Base-by-base conservation (phyloP, 1,284 basidiomycete species). In the Cystobasidium sp. region DNA sequence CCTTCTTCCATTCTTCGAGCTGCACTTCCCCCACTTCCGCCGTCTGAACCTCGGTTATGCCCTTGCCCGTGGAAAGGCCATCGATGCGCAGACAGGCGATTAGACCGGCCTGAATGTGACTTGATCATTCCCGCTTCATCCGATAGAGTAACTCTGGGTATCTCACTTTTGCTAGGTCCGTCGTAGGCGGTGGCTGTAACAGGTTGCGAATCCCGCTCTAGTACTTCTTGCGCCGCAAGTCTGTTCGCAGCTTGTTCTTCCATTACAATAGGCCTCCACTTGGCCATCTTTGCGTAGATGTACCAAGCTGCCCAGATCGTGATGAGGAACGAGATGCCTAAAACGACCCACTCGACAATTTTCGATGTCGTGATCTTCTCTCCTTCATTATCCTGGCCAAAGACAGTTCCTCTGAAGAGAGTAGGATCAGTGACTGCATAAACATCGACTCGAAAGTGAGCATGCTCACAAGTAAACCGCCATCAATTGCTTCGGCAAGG, bases 271-370 rank as follows among this genome's bases (percentile, higher is more conserved):
- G 90, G 87, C 78, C 93, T 90, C 37, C 88, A 89, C 78, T 87
- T 85, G 80, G 89, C 88, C 88, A 96, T 93, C 82, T 89, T 82
- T 67, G 82, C 84, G 78, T 88, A 88, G 78, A 96, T 91, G 81
- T 91, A 96, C 89, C 91, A 94, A 83, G 91, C 90, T 0, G 93
- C 91, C 51, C 84, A 81, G 59, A 92, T 77, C 0, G 94, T 96
- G 76, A 96, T 86, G 31, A 92, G 53, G 51, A 78, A 75, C 55
- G 78, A 76, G 65, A 79, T 75, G 14, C 77, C 71, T 3, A 82
- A 69, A n/a, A 82, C 81, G 20, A 78, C 78, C 62, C 79, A 80
- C 76, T 82, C 80, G 65, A 82, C 76, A 51, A 80, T 73, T 68
- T 81, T 81, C 67, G 67, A 75, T 58, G 77, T 76, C n/a, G 78